Evolutionary conservation across 306 rosid genomes (phyloP), one percentile per base, ranked within the genome.

Genomic region (Pachyrhizus erosus): DNA sequence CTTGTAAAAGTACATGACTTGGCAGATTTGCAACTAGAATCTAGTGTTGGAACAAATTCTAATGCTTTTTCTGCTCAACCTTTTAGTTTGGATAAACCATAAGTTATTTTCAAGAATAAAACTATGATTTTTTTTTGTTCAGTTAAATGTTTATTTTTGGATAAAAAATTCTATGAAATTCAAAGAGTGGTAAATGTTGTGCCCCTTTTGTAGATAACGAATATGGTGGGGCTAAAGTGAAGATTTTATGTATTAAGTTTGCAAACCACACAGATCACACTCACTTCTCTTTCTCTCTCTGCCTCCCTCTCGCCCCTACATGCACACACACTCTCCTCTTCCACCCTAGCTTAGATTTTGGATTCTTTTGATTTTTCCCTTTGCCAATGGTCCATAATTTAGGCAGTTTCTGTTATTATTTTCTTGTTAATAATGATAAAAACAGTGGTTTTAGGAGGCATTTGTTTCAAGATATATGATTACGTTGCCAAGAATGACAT

Each of bases 401-500:
- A 39, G 26, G 39, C 14, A 58, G 70, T 42, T 40, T 58, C 39
- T 21, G 9, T 21, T 39, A 24, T 42, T 17, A 12, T 76, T 26
- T 43, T 34, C 45, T 43, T 60, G 13, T 75, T 57, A 76, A 17
- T 43, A 43, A 45, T 61, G 60, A 26, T 39, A 18, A 24, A 29
- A 60, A 60, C 13, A 76, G 31, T 34, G 14, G 5, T 75, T 1
- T 43, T 43, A 33, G 45, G 70, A 33, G 70, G 45, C 45, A 15
- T 65, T 65, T 65, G 45, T 34, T 65, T 65, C 21, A 65, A 65
- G 70, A 33, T 33, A 33, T 58, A 58, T 24, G 13, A 65, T 31
- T 65, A 34, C 24, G 15, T 33, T 33, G 10, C 42, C 26, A 65
- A 17, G 43, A n/a, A 15, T 33, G 24, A 17, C 11, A 33, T 17